Percentiles rank a stretch among this genome's conserved stretches.
These are phyloP conservation scores for Ceratobasidium sp. DNA, from an alignment of 1,284 basidiomycete species.

Conservation along the genomic window DNA sequence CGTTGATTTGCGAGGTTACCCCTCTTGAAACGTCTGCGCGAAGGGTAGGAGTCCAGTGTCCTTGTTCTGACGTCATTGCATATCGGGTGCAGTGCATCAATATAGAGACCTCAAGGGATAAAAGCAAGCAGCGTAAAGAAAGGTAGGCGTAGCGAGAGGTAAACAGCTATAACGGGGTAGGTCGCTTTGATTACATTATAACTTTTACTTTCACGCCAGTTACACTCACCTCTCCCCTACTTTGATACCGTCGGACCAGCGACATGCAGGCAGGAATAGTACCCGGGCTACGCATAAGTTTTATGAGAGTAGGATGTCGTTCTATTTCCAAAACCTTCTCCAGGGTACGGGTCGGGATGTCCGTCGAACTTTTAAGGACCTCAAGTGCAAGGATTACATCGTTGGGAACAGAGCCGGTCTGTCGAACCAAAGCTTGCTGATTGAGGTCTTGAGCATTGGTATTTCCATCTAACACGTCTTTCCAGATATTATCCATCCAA, in stretches of 20 bases:
- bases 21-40: not conserved
- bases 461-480: not conserved
- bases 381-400: not conserved
- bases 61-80: not conserved
- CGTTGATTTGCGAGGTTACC: not conserved
- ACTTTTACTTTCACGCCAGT: not conserved
- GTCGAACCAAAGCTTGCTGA: not conserved
- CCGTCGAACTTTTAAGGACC: not conserved
- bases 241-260: not conserved
- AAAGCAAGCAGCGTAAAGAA: not conserved
- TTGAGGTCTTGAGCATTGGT: not conserved
- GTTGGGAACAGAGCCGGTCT: not conserved
- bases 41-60: not conserved
- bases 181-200: not conserved
- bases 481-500: not conserved
- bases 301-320: not conserved
- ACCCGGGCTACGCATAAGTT: not conserved
- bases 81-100: not conserved
- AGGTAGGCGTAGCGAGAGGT: not conserved
- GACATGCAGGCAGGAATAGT: slow-evolving; percentile 4
- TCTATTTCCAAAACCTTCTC: not conserved
- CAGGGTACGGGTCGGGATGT: not conserved
- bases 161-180: not conserved
- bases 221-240: not conserved
- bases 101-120: not conserved